Evolutionary conservation across 2,329 filamentous ascomycete species (phyloP), one percentile per base, ranked within the genome.

Genomic region (Cercospora zeina): DNA sequence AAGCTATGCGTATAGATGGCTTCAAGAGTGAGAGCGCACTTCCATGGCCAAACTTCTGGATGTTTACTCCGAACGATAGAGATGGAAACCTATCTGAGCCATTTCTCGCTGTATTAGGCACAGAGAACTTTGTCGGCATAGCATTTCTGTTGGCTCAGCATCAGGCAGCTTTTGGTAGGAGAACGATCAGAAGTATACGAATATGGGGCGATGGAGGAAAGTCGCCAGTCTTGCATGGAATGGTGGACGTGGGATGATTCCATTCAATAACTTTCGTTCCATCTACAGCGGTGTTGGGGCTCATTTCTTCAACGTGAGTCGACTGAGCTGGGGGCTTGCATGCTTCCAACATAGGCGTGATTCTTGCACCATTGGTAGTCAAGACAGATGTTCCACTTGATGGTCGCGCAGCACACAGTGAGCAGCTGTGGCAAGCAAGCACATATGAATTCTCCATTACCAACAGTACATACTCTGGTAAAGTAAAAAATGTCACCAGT

Each of bases 21-120:
- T 59, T 51, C 34, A 47, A 58, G 30, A 31, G 31, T 11, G 31
- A 49, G 16, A 27, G n/a, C 9, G 3, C 47, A 4, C 34, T 59
- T 3, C 56, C 56, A 16, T 59, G 56, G 56, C 56, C 56, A 2
- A 39, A 53, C 21, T 59, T 59, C 33, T 59, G 56, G 56, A 51
- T 51, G 31, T 59, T 59, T 14, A 59, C 56, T 4, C 56, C 34
- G 3, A 42, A 62, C 8, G 34, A 39, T 30, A 14, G 24, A 13
- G 19, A 59, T 30, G 36, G 54, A 16, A 37, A 7, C 10, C 27
- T 50, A 16, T 55, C 51, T 1, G 34, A 59, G 2, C 45, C 45
- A 16, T 59, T 59, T n/a, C 47, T 53, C 8, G 53, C 59, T 0
- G 33, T 62, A 5, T 42, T 62, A 8, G 59, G 54, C 6, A 58